Evolutionary conservation across 768 basidiomycete species (phyloP).

Genomic region (Leccinum ochraceum): DNA sequence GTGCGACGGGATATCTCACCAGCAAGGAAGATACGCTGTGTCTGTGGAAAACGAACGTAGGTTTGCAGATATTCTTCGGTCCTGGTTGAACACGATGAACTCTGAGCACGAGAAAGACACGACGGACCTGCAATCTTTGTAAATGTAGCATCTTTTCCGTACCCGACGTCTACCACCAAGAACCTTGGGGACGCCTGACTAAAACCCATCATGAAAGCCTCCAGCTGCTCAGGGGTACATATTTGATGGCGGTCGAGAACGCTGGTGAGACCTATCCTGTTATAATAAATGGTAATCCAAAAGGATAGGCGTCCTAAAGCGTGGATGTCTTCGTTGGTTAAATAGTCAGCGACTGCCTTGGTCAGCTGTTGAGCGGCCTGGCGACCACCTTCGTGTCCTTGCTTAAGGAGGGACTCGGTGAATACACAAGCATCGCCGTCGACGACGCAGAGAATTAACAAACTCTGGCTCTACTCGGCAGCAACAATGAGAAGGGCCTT

Average conservation of each 20-base stretch:
- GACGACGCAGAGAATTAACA: slow-evolving; percentile 73
- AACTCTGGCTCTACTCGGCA: slow-evolving; percentile 52
- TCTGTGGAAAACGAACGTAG: slow-evolving; percentile 72
- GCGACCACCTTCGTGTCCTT: slow-evolving; percentile 66
- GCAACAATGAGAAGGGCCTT: slow-evolving; percentile 3
- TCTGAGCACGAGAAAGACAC: neutral
- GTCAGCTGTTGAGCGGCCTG: slow-evolving; percentile 65
- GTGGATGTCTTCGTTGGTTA: slow-evolving; percentile 61
- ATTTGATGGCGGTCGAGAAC: slow-evolving; percentile 51
- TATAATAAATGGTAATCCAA: slow-evolving; percentile 74
- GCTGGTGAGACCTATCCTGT: slow-evolving; percentile 56
- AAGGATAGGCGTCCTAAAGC: slow-evolving; percentile 67
- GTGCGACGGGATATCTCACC: slow-evolving; percentile 40
- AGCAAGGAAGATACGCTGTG: slow-evolving; percentile 69
- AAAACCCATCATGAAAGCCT: slow-evolving; percentile 71
- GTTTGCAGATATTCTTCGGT: slow-evolving; percentile 67
- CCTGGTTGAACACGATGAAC: neutral
- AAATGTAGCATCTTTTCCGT: slow-evolving; percentile 59
- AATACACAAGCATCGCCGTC: slow-evolving; percentile 75
- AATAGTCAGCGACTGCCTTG: slow-evolving; percentile 65
- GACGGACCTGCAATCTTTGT: slow-evolving; percentile 68
- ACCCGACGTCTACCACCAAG: slow-evolving; percentile 66
- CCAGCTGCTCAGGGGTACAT: slow-evolving; percentile 66
- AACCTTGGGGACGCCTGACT: slow-evolving; percentile 75
- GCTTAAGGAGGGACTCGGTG: slow-evolving; percentile 53